These are phyloP conservation scores for Beauveria sp. DNA, from an alignment of 2,329 filamentous ascomycete species.

Conservation along the genomic window DNA sequence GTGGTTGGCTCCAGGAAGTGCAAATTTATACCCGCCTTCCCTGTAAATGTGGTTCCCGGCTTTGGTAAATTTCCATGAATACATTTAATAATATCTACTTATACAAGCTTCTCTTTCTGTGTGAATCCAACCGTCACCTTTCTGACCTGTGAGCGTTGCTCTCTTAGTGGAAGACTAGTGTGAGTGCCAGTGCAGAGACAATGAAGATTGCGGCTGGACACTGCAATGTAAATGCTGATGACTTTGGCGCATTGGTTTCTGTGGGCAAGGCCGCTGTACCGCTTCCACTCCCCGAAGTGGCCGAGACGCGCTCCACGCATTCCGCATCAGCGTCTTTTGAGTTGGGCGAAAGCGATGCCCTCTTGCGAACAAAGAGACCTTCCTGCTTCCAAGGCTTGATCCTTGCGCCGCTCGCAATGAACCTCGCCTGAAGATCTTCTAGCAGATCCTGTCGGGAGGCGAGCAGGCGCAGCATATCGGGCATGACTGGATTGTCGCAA, in stretches of 20 bases:
- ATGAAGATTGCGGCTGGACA: not conserved
- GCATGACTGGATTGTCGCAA: conserved; percentile 23
- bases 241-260: not conserved
- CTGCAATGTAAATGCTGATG: not conserved
- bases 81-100: not conserved
- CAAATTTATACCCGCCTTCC: not conserved
- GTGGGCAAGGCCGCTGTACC: not conserved
- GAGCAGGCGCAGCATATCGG: conserved; percentile 22
- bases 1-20: not conserved
- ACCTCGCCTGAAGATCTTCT: conserved; percentile 17
- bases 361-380: not conserved
- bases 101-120: not conserved
- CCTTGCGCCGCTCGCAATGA: not conserved
- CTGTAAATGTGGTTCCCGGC: not conserved
- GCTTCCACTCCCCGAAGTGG: not conserved
- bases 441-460: conserved; percentile 19
- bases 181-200: not conserved
- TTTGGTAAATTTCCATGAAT: not conserved
- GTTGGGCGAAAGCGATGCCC: not conserved
- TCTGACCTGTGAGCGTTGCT: not conserved
- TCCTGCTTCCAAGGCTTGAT: conserved; percentile 4
- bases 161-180: not conserved
- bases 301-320: not conserved
- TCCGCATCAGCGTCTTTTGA: not conserved
- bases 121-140: not conserved